A percentile compares a stretch with the other conserved stretches of the same genome.
These are phyloP conservation scores for Clitopilus hobsonii DNA, from an alignment of 768 basidiomycete species.

Conservation along the genomic window DNA sequence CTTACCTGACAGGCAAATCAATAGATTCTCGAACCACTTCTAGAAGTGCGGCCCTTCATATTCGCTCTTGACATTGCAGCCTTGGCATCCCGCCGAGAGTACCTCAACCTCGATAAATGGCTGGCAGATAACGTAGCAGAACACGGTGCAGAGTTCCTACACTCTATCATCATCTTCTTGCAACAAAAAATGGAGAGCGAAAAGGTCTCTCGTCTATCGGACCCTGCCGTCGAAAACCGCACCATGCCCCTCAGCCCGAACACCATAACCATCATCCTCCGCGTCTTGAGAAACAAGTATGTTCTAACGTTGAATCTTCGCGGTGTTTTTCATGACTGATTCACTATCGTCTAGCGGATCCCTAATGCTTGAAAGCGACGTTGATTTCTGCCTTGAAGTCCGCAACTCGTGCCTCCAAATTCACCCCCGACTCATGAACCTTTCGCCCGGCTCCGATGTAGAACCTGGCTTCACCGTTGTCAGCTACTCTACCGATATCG, in stretches of 20 bases:
- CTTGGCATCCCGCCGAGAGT: slow-evolving; percentile 87
- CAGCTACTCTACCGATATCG: slow-evolving; percentile 83
- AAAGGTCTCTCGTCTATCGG: slow-evolving; percentile 69
- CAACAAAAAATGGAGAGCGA: slow-evolving; percentile 93
- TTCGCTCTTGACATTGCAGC: slow-evolving; percentile 95
- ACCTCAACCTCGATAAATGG: slow-evolving; percentile 97
- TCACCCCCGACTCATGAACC: slow-evolving; percentile 93
- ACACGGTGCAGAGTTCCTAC: slow-evolving; percentile 84
- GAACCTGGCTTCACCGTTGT: slow-evolving; percentile 92
- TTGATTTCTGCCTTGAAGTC: slow-evolving; percentile 85
- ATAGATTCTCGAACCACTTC: slow-evolving; percentile 87
- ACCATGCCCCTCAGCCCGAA: slow-evolving; percentile 87
- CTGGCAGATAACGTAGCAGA: slow-evolving; percentile 79
- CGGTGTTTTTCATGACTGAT: too few species aligned
- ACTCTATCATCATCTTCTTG: slow-evolving; percentile 82
- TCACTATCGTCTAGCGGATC: slow-evolving; percentile 45
- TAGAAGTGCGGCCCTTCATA: slow-evolving; percentile 83
- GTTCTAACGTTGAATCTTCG: too few species aligned
- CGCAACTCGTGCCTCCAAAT: slow-evolving; percentile 91
- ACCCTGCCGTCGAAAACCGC: slow-evolving; percentile 69
- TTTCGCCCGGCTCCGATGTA: slow-evolving; percentile 77
- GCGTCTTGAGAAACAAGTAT: slow-evolving; percentile 80
- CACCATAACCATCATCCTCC: slow-evolving; percentile 89
- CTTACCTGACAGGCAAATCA: too few species aligned
- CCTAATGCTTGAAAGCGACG: slow-evolving; percentile 72